A percentile compares a stretch with the other conserved stretches of the same genome.
These are phyloP conservation scores for Penicillium paxilli DNA, from an alignment of 495 filamentous ascomycete species.

Conservation along the genomic window DNA sequence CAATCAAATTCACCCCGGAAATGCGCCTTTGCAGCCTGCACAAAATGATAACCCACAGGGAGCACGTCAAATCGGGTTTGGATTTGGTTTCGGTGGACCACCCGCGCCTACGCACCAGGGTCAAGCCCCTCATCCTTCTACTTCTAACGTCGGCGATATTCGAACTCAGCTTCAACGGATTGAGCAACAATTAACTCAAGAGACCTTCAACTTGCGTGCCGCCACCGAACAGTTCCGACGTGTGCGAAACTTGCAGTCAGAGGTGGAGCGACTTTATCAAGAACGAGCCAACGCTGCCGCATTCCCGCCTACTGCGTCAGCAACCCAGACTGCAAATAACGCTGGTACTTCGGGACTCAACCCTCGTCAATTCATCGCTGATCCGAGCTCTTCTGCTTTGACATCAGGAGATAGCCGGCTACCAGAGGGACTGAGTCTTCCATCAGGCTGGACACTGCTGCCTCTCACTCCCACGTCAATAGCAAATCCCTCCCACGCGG, in stretches of 20 bases:
- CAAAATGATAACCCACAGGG: slow-evolving; percentile 34
- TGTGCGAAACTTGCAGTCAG: slow-evolving; percentile 58
- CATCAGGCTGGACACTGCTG: slow-evolving; percentile 73
- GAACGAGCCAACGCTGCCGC: slow-evolving; percentile 31
- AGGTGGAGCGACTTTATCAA: slow-evolving; percentile 61
- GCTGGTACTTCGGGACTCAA: slow-evolving; percentile 19
- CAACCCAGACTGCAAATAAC: slow-evolving; percentile 13
- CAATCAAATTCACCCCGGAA: slow-evolving; percentile 48
- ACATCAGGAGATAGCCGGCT: slow-evolving; percentile 66
- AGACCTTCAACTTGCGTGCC: slow-evolving; percentile 55
- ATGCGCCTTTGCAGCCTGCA: slow-evolving; percentile 31
- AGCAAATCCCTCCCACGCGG: neutral
- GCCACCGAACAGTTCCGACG: slow-evolving; percentile 57
- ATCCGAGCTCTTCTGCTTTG: slow-evolving; percentile 43
- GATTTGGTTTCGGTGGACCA: slow-evolving; percentile 45
- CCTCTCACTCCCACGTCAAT: slow-evolving; percentile 55
- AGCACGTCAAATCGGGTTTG: slow-evolving; percentile 42
- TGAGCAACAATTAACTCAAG: slow-evolving; percentile 65
- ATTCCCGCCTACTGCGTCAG: no score
- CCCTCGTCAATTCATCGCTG: slow-evolving; percentile 33
- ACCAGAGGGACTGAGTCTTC: slow-evolving; percentile 71
- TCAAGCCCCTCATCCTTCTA: slow-evolving; percentile 8
- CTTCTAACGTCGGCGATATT: slow-evolving; percentile 27
- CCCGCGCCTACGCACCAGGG: slow-evolving; percentile 15
- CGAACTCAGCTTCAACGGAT: slow-evolving; percentile 61